phyloP scores from a whole-genome alignment of 2,329 filamentous ascomycete species.

The Colletotrichum liaoningense region DNA sequence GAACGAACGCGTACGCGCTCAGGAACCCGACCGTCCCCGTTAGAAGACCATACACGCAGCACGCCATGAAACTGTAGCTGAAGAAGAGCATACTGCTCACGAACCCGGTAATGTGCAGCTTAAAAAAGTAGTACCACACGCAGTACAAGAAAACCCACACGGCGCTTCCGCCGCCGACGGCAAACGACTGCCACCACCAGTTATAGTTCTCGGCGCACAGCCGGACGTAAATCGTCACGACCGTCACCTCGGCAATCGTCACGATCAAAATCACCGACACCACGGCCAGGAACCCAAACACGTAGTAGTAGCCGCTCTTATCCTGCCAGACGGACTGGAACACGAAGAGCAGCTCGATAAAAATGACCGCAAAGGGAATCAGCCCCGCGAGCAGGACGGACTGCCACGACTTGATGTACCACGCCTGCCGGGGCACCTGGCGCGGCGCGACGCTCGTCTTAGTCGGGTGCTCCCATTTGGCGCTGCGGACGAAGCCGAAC shows the following conservation, averaged over 20 bases:
- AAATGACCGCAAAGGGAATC: conserved; percentile 87
- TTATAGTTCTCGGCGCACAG: conserved; percentile 88
- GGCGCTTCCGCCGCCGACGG: conserved; percentile 80
- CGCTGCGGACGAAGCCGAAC: conserved; percentile 76
- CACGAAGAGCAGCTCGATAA: conserved; percentile 87
- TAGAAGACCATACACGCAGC: conserved; percentile 82
- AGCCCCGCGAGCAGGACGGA: conserved; percentile 79
- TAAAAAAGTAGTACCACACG: conserved; percentile 84
- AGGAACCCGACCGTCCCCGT: conserved; percentile 88
- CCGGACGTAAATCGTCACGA: conserved; percentile 85
- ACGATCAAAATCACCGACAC: conserved; percentile 79
- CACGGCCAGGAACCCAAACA: conserved; percentile 86
- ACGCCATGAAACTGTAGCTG: conserved; percentile 84
- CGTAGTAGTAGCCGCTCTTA: conserved; percentile 92
- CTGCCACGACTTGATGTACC: conserved; percentile 76
- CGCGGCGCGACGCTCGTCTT: conserved; percentile 79
- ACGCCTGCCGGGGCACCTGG: conserved; percentile 79
- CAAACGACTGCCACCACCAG: conserved; percentile 94
- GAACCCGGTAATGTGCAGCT: conserved; percentile 84
- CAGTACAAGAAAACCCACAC: conserved; percentile 88
- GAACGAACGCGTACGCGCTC: conserved; percentile 85
- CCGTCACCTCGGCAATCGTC: conserved; percentile 84
- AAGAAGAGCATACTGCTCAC: conserved; percentile 87
- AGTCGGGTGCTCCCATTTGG: conserved; percentile 83
- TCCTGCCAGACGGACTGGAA: conserved; percentile 92